Percentiles rank a stretch among this genome's conserved stretches.
Evolutionary conservation across 371 early-diverging fungal species (phyloP).

Genomic region (Syncephalastrum racemosum): DNA sequence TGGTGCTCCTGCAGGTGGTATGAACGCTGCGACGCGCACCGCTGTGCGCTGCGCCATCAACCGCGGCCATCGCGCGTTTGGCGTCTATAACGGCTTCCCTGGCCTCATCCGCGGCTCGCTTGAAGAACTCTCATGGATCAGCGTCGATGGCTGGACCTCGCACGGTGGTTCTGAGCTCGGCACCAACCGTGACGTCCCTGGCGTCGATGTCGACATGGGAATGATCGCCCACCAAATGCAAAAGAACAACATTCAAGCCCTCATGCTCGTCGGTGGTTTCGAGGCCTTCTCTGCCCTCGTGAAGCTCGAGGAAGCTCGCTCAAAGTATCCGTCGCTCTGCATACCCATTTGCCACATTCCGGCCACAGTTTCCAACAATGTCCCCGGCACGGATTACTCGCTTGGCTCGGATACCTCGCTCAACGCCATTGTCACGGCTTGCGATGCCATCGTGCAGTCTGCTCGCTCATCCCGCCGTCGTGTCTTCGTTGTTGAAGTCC

Average conservation of each 20-base stretch:
- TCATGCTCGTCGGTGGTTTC: conserved; percentile 96
- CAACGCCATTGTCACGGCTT: conserved; percentile 92
- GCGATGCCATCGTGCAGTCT: conserved; percentile 93
- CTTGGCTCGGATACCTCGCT: conserved; percentile 98
- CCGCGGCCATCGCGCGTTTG: conserved; percentile 83
- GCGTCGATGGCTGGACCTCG: conserved; percentile 89
- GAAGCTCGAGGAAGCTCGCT: conserved; percentile 71
- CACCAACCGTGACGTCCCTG: conserved; percentile 89
- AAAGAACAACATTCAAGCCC: conserved; percentile 82
- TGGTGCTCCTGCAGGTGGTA: conserved; percentile 98
- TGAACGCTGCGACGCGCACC: conserved; percentile 96
- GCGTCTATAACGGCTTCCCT: conserved; percentile 93
- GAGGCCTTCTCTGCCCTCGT: conserved; percentile 86
- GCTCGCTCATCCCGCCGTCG: conserved; percentile 89
- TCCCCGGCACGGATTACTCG: conserved; percentile 96
- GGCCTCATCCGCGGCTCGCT: conserved; percentile 87
- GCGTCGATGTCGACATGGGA: conserved; percentile 70
- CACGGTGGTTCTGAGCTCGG: conserved; percentile 96
- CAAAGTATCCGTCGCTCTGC: conserved; percentile 82
- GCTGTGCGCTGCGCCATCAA: conserved; percentile 87
- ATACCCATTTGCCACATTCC: conserved; percentile 96
- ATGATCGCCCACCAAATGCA: conserved; percentile 92
- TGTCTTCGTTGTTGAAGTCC: conserved; percentile 98
- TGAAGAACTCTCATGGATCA: conserved; percentile 76
- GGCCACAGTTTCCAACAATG: conserved; percentile 97